Percentiles rank a stretch among this genome's conserved stretches.
phyloP scores from a whole-genome alignment of 129 eudicot species.

The Artemisia tridentata region DNA sequence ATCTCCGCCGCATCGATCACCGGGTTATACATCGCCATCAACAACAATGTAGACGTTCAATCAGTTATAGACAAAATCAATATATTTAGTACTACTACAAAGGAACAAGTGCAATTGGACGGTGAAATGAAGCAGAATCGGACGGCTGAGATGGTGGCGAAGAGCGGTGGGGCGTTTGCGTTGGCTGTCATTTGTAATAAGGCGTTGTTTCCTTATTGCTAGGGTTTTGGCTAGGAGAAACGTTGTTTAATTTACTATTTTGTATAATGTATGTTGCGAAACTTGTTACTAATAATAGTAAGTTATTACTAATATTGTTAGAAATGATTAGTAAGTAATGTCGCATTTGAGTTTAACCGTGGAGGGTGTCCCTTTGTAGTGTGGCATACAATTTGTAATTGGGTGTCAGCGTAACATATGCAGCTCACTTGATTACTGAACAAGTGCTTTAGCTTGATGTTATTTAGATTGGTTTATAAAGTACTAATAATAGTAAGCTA shows the following conservation, averaged over 20 bases:
- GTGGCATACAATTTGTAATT: too few species aligned
- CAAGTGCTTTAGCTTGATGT: too few species aligned
- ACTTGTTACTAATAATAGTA: too few species aligned
- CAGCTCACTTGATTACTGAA: too few species aligned
- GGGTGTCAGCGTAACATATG: too few species aligned
- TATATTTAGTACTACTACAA: constrained; percentile 32
- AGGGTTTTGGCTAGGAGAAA: constrained; percentile 64
- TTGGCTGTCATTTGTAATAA: constrained; percentile 76
- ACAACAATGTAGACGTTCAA: constrained; percentile 85
- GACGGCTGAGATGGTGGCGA: constrained; percentile 75
- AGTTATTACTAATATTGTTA: too few species aligned
- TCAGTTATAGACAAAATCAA: constrained; percentile 57
- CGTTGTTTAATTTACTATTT: neutral
- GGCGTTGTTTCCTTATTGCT: constrained; percentile 83
- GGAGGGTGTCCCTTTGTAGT: too few species aligned
- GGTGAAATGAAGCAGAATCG: constrained; percentile 50
- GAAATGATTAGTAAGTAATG: too few species aligned
- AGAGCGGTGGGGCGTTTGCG: constrained; percentile 89
- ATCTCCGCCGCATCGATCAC: constrained; percentile 75
- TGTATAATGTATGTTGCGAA: too few species aligned
- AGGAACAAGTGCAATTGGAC: constrained; percentile 15
- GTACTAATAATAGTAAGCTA: too few species aligned
- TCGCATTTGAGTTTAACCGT: too few species aligned
- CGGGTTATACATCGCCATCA: constrained; percentile 76
- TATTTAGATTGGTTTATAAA: too few species aligned